Evolutionary conservation across 148 eudicot species (phyloP), one percentile per base, ranked within the genome.

Genomic region (Vaccinium corymbosum): DNA sequence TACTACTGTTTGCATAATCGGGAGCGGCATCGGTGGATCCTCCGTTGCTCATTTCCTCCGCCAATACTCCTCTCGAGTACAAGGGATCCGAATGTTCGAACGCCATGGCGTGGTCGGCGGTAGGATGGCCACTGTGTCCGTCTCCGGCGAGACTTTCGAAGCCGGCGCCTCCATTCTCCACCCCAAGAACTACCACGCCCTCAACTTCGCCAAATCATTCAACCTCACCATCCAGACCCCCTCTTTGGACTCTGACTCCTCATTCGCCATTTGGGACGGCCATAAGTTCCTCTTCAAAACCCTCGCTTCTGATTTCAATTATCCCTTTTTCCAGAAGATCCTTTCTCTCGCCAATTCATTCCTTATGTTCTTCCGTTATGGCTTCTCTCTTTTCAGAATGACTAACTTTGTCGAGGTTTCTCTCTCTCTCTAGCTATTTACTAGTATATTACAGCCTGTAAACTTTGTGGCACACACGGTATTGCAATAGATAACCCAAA

Each of bases 21-120:
- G 98, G 49, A 72, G 89, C 85, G 98, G 98, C 29, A 94, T 95
- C 82, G 90, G 89, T 86, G 98, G 98, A 85, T 82, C 98, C 72
- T 94, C 98, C 38, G 89, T 89, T 32, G 92, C 97, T 29, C 97
- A 95, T 78, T 95, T 95, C 91, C 94, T 95, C 91, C 98, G 98
- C 70, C 87, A 79, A 11, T 90, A 93, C 91, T 91, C 97, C n/a
- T 61, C 0, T 71, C 83, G 0, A 48, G 62, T 1, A 81, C 84
- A 71, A 83, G 56, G 70, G 6, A 92, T 96, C 85, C 86, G 76
- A 9, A 83, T 96, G 32, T 94, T 96, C 88, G 98, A 96, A 80
- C 84, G 88, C 20, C 87, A 91, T 87, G 84, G 51, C 79, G 78
- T 90, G 83, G 92, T 93, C 61, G 98, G 98, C 0, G 98, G 98